phyloP scores from a whole-genome alignment of 805 yeast species.

The Starmerella geochares region DNA sequence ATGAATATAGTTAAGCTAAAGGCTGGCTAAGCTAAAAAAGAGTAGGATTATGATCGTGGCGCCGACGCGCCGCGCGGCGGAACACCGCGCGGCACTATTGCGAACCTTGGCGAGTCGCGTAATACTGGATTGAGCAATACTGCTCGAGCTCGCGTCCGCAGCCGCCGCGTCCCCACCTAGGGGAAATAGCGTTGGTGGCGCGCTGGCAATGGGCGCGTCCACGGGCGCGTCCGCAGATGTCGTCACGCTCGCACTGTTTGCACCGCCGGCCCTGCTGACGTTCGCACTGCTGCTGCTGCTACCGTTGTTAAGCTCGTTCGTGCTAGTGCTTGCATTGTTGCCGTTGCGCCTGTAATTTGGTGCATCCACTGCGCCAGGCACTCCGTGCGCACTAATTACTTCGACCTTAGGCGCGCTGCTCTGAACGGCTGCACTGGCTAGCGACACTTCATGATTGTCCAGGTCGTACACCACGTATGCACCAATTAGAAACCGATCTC shows the following conservation, averaged over 20 bases:
- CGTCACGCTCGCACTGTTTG: background rate
- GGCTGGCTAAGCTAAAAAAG: constrained; percentile 1
- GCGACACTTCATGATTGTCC: constrained; percentile 43
- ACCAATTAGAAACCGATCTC: constrained; percentile 46
- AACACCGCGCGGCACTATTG: too few species aligned
- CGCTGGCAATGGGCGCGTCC: too few species aligned
- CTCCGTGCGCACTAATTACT: constrained; percentile 13
- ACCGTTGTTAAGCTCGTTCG: too few species aligned
- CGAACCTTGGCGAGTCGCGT: too few species aligned
- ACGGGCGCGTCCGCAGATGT: background rate
- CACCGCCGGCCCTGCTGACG: background rate
- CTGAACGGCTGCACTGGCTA: constrained; percentile 40
- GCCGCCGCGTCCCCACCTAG: too few species aligned
- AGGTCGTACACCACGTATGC: constrained; percentile 53
- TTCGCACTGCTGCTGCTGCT: background rate
- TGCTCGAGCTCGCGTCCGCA: too few species aligned
- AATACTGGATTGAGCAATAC: too few species aligned
- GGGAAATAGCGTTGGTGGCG: too few species aligned
- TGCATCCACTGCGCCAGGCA: constrained; percentile 23
- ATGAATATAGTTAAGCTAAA: constrained; percentile 9
- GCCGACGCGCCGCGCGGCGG: too few species aligned
- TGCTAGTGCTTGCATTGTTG: too few species aligned
- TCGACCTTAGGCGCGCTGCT: constrained; percentile 21
- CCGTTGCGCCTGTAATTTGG: constrained; percentile 20
- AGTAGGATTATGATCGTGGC: background rate